Evolutionary conservation across 2,329 filamentous ascomycete genomes (phyloP).

Genomic region (Aciculosporium take): DNA sequence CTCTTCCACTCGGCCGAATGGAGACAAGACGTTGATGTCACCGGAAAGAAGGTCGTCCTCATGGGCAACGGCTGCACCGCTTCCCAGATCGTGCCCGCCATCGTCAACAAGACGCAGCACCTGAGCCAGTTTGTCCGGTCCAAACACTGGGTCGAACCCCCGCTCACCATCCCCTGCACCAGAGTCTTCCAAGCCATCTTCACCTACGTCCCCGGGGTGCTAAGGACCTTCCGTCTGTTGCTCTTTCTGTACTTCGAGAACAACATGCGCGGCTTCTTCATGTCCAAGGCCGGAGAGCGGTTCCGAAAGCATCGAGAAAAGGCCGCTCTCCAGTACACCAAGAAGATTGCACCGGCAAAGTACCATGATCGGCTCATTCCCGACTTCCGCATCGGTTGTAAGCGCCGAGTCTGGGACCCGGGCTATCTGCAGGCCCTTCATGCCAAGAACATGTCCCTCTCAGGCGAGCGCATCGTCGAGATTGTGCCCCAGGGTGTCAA

Average conservation of each 20-base stretch:
- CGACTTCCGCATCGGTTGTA: constrained; percentile 48
- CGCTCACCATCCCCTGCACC: constrained; percentile 13
- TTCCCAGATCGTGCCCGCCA: constrained; percentile 35
- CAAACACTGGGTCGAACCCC: constrained; percentile 28
- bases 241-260: constrained; percentile 26
- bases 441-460: constrained; percentile 29
- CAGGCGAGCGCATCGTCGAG: constrained; percentile 32
- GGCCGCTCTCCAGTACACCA: constrained; percentile 26
- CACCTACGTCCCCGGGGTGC: constrained; percentile 31
- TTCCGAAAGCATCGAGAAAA: constrained; percentile 24
- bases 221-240: constrained; percentile 25
- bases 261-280: constrained; percentile 22
- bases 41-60: constrained; percentile 33
- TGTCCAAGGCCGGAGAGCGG: constrained; percentile 20
- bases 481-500: constrained; percentile 28
- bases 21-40: constrained; percentile 34
- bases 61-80: constrained; percentile 42
- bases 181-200: constrained; percentile 20
- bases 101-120: constrained; percentile 20
- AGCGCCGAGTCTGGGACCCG: constrained; percentile 46
- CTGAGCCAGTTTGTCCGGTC: constrained; percentile 28
- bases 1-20: constrained; percentile 43
- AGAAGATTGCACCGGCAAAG: constrained; percentile 35
- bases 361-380: constrained; percentile 49
- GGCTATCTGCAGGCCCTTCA: constrained; percentile 40